Evolutionary conservation across 1,139 yeast species (phyloP).

Genomic region (Geotrichum histeridarum): DNA sequence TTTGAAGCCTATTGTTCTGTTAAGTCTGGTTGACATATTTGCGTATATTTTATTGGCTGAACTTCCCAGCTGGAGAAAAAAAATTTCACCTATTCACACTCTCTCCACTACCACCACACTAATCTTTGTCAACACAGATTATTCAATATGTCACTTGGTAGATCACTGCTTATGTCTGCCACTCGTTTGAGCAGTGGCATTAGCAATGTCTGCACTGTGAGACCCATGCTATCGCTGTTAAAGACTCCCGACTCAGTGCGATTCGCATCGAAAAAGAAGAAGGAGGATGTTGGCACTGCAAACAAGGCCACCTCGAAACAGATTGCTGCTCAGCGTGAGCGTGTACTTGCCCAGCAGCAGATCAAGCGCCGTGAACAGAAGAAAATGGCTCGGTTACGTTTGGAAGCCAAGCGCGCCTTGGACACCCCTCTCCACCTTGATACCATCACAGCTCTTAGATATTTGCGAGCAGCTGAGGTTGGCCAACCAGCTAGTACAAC

Average conservation of each 20-base stretch:
- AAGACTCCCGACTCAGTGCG: slow-evolving; percentile 18
- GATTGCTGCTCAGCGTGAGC: slow-evolving; percentile 34
- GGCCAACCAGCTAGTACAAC: slow-evolving; percentile 70
- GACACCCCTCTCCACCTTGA: slow-evolving; percentile 60
- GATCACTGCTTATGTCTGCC: slow-evolving; percentile 4
- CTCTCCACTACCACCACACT: neutral
- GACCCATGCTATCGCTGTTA: slow-evolving; percentile 4
- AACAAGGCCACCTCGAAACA: slow-evolving; percentile 35
- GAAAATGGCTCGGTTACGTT: slow-evolving; percentile 25
- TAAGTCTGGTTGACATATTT: too few relatives aligned
- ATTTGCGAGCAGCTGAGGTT: slow-evolving; percentile 82
- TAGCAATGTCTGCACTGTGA: neutral
- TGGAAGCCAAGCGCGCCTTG: slow-evolving; percentile 26
- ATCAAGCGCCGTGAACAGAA: slow-evolving; percentile 27
- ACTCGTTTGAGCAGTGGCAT: slow-evolving; percentile 10
- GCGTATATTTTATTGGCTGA: slow-evolving; percentile 7
- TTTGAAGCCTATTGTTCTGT: too few relatives aligned
- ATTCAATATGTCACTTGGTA: slow-evolving; percentile 8
- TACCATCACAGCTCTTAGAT: slow-evolving; percentile 66
- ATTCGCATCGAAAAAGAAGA: slow-evolving; percentile 27
- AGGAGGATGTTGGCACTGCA: slow-evolving; percentile 23
- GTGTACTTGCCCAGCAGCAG: slow-evolving; percentile 22
- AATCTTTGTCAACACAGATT: neutral
- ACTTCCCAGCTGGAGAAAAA: slow-evolving; percentile 5
- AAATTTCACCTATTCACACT: neutral